These are phyloP conservation scores for Hyaloscypha hepaticicola DNA, from an alignment of 495 filamentous ascomycete genomes.

Conservation along the genomic window DNA sequence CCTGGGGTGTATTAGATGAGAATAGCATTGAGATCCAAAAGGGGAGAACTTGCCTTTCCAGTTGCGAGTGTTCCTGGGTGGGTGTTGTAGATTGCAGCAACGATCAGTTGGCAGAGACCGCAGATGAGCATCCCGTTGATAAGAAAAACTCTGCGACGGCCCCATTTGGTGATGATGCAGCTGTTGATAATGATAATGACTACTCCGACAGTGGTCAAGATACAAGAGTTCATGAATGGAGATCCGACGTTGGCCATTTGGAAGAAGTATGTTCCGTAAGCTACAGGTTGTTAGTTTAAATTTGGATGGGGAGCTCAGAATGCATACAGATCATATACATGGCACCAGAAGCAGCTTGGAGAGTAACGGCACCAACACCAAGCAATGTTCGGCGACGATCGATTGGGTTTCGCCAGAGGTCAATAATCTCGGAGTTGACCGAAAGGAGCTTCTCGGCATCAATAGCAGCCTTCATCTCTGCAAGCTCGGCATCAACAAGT, in stretches of 20 bases:
- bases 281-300: slow-evolving; percentile 27
- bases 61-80: slow-evolving; percentile 45
- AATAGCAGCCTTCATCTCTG: slow-evolving; percentile 54
- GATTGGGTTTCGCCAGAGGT: slow-evolving; percentile 57
- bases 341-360: slow-evolving; percentile 57
- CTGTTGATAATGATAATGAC: slow-evolving; percentile 57
- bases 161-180: slow-evolving; percentile 51
- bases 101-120: slow-evolving; percentile 52
- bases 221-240: slow-evolving; percentile 59
- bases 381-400: slow-evolving; percentile 35
- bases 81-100: slow-evolving; percentile 54
- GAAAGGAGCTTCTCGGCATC: slow-evolving; percentile 47
- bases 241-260: slow-evolving; percentile 59
- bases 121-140: slow-evolving; percentile 54
- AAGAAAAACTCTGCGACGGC: slow-evolving; percentile 51
- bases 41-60: slow-evolving; percentile 36
- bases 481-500: slow-evolving; percentile 45
- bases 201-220: slow-evolving; percentile 55
- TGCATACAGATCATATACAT: slow-evolving; percentile 59
- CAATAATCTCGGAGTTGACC: slow-evolving; percentile 41
- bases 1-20: slow-evolving; percentile 15
- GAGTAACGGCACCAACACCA: slow-evolving; percentile 47
- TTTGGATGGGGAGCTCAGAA: background rate
- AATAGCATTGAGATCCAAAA: background rate
- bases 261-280: slow-evolving; percentile 66